Base-by-base conservation (phyloP, 2,329 filamentous ascomycete genomes). In the Beauveria scarabaeidicola region DNA sequence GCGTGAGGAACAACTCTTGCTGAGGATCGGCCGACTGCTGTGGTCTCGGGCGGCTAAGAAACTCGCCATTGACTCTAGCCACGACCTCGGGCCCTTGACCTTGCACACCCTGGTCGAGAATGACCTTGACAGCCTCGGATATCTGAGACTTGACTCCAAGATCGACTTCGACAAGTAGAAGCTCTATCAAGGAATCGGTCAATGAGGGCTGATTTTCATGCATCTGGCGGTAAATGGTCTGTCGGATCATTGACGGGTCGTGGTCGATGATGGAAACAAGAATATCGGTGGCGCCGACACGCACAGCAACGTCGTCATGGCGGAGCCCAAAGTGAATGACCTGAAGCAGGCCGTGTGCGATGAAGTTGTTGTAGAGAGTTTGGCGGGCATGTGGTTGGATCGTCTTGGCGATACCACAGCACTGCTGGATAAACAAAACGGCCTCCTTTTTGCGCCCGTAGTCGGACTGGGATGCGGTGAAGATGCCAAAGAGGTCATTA, bases 351-450 rank as follows among this genome's bases (percentile, higher is more conserved):
- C 94, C 94, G 67, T 95, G 87, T 52, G 82, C 82, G 64, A 97
- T 87, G 70, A 97, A 95, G 70, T 95, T 96, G 69, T 88, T 87
- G 74, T 96, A 97, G 17, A 99, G 78, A 23, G 85, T 86, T 63
- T 90, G 87, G 62, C 94, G 84, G 8, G 86, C 86, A 27, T 88
- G 88, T 2, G 89, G 88, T 70, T 97, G 94, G 19, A 99, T 80
- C 68, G 91, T 97, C 77, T 99, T 99, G 1, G 91, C 91, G 67
- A 97, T 94, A 3, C 87, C 84, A 65, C 91, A 96, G 74, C 93
- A 97, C 72, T 97, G 92, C 72, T 97, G 92, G 61, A 99, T 94
- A 72, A 99, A 97, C 41, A 95, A 81, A 11, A 99, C 93, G 0
- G 91, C 94, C 66, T 97, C 90, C 73, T 96, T 96, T 74, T 94